Evolutionary conservation across 192 early-diverging fungal species (phyloP), one percentile per base, ranked within the genome.

Genomic region (Linnemannia hyalina): DNA sequence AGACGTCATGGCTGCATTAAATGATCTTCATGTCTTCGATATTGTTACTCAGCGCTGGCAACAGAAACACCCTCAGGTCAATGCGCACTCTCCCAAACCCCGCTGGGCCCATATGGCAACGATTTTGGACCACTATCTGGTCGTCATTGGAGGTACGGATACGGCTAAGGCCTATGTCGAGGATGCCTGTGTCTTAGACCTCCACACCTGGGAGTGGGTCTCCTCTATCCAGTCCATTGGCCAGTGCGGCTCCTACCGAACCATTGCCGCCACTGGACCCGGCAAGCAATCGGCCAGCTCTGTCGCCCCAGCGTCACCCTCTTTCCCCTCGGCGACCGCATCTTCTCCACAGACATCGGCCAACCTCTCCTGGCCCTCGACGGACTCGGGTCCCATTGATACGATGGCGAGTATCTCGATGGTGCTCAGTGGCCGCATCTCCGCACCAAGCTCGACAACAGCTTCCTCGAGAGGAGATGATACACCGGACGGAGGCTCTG

Each of bases 201-300:
- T 78, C 26, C 63, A 78, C 42, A 69, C 65, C 29, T 78, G 76
- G 76, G 76, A 78, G 36, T 78, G 76, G 76, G 76, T 78, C 46
- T 46, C 76, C 7, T 69, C 68, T 20, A 52, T 78, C 11, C 76
- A 54, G n/a, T 52, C 44, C 18, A 78, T 78, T 70, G 76, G 76
- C 35, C 76, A 78, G 68, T 78, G 76, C 36, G 76, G 76, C 47
- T 69, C 76, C 35, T 78, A 78, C 35, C 38, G 76, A 29, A 78
- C 76, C 29, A 46, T 78, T 35, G 76, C 76, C n/a, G 76, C 76
- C 8, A 78, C 76, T 10, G 76, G 76, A 29, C 76, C 76, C 13
- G 49, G 76, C 68, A 78, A 71, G 47, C 76, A 78, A 46, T 78
- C 76, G 1, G 49, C 68, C 4, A 70, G 42, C 23, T 35, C 44